Evolutionary conservation across 352 stramenopile genomes (phyloP), one percentile per base, ranked within the genome.

Genomic region (Phytophthora fragariaefolia): DNA sequence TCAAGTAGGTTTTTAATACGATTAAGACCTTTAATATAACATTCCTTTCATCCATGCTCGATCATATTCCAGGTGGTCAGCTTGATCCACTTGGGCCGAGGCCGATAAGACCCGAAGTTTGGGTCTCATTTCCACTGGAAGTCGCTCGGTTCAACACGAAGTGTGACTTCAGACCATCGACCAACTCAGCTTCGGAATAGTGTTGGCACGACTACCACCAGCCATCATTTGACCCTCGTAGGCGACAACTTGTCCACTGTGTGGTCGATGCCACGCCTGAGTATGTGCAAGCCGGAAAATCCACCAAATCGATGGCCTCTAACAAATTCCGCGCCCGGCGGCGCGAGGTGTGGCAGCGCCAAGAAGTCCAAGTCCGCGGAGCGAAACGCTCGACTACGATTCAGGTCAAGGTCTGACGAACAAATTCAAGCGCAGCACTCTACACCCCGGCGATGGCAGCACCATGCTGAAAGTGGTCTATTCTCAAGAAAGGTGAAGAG

Each of bases 91-190:
- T 59, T 51, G 47, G 58, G 47, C 36, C 47, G 18, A 59, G 7
- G 22, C 46, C 10, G 63, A 66, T 66, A 71, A 71, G 63, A 61
- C 12, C 45, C 32, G 15, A n/a, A 36, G 26, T 55, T 38, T 43
- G 7, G 6, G 38, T 2, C 62, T 64, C 46, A 24, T 69, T 58
- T 36, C 15, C 2, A 27, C 12, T 24, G 36, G 3, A 8, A 38
- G 20, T 20, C 43, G 7, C 15, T 18, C 10, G 13, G 12, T 13
- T 27, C 24, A 34, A 68, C 55, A 38, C 20, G 27, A 49, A 50
- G 27, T 50, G 43, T 22, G 1, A 18, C 43, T 28, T 6, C 22
- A 50, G 22, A 24, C 38, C 38, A 23, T 46, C 38, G 38, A 26
- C n/a, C 38, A 6, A 7, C 38, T 23, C 6, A 45, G 17, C 38